A percentile compares a stretch with the other conserved stretches of the same genome.
Conservation (phyloP, 257 asterid species). For the Ilex asprella region DNA sequence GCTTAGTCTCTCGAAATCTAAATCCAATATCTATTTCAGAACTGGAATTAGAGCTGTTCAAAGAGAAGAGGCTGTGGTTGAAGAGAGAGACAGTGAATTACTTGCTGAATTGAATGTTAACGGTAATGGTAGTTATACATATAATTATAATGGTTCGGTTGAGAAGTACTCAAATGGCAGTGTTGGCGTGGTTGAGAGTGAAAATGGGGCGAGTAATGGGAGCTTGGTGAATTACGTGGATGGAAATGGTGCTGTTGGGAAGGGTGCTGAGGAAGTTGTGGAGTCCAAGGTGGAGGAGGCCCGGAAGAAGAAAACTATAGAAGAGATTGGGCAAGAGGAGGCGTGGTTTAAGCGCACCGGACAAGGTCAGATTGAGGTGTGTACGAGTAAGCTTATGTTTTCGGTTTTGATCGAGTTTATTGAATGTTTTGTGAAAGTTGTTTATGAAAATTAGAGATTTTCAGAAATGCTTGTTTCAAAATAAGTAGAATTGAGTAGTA, state of each 20-base stretch:
- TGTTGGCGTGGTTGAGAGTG: constrained; percentile 26
- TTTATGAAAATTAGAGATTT: constrained; percentile 1
- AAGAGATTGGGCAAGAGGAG: constrained; percentile 87
- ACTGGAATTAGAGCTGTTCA: constrained; percentile 25
- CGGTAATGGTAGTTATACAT: constrained; percentile 17
- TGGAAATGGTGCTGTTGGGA: constrained; percentile 36
- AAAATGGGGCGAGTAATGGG: constrained; percentile 17
- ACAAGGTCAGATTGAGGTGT: constrained; percentile 55
- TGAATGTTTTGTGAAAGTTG: neutral
- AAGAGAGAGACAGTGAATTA: constrained; percentile 38
- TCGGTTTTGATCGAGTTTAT: neutral
- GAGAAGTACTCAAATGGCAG: constrained; percentile 16
- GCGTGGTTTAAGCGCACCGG: constrained; percentile 65
- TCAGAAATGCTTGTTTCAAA: neutral
- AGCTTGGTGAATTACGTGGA: constrained; percentile 38
- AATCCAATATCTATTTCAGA: constrained; percentile 17
- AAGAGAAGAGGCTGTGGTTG: constrained; percentile 47
- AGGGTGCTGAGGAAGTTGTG: constrained; percentile 19
- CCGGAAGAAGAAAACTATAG: constrained; percentile 43
- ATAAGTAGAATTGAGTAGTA: neutral
- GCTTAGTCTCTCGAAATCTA: constrained; percentile 13
- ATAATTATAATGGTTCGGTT: neutral
- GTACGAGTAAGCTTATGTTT: neutral
- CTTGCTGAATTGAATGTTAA: constrained; percentile 34
- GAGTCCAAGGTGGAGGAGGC: constrained; percentile 28